Evolutionary conservation across 768 basidiomycete genomes (phyloP).

Genomic region (Phylloporus sp.): DNA sequence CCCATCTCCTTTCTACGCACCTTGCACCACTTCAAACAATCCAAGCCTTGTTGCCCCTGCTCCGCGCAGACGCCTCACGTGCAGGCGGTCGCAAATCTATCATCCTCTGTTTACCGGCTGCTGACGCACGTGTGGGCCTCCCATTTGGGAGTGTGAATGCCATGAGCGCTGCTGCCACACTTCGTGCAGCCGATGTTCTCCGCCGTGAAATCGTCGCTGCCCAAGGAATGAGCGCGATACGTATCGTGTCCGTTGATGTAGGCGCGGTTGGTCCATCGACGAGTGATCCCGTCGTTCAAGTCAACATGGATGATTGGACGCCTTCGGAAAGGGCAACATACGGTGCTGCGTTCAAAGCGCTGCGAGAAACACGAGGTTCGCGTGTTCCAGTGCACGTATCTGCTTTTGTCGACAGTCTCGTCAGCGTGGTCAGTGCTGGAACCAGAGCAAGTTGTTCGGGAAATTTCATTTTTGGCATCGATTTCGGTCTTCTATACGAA

Average conservation of each 20-base stretch:
- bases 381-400: constrained; percentile 54
- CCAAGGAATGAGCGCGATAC: constrained; percentile 49
- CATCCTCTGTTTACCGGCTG: constrained; percentile 70
- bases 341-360: constrained; percentile 59
- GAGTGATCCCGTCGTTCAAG: constrained; percentile 32
- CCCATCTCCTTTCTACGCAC: constrained; percentile 70
- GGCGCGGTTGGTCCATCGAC: constrained; percentile 42
- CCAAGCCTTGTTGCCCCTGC: constrained; percentile 69
- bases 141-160: constrained; percentile 60
- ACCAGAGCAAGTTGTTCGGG: constrained; percentile 34
- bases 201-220: constrained; percentile 68
- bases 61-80: constrained; percentile 62
- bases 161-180: constrained; percentile 71
- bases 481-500: constrained; percentile 37
- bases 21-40: constrained; percentile 72
- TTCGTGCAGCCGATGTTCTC: constrained; percentile 68
- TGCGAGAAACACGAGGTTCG: constrained; percentile 37
- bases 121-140: constrained; percentile 68
- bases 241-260: constrained; percentile 69
- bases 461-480: constrained; percentile 40
- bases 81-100: constrained; percentile 44
- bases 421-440: constrained; percentile 57
- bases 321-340: constrained; percentile 69
- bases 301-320: constrained; percentile 67
- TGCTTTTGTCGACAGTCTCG: constrained; percentile 53